phyloP scores from a whole-genome alignment of 371 early-diverging fungal genomes.

The Mortierella sp. region DNA sequence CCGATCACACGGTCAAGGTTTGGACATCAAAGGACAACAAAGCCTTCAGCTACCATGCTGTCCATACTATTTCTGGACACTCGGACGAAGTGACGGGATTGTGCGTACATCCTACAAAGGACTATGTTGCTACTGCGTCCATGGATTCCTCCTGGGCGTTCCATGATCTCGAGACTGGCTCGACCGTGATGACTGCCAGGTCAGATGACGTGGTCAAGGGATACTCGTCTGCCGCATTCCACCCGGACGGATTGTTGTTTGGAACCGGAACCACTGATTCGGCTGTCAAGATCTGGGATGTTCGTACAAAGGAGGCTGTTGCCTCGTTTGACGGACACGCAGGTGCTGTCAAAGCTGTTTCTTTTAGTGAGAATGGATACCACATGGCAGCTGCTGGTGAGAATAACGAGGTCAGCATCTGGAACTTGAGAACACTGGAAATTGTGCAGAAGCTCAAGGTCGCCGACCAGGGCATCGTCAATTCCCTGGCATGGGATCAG shows the following conservation, averaged over 20 bases:
- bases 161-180: constrained; percentile 76
- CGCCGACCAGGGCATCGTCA: constrained; percentile 66
- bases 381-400: constrained; percentile 82
- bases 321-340: constrained; percentile 79
- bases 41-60: constrained; percentile 58
- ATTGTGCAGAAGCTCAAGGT: constrained; percentile 78
- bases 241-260: constrained; percentile 93
- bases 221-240: constrained; percentile 82
- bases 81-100: constrained; percentile 78
- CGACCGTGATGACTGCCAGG: constrained; percentile 64
- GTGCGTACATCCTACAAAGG: constrained; percentile 80
- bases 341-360: constrained; percentile 75
- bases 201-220: constrained; percentile 53
- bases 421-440: constrained; percentile 92
- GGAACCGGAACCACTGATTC: constrained; percentile 84
- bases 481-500: constrained; percentile 79
- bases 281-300: constrained; percentile 86
- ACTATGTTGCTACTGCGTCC: constrained; percentile 82
- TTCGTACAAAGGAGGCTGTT: constrained; percentile 78
- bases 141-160: constrained; percentile 86
- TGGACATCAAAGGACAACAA: constrained; percentile 59
- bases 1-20: constrained; percentile 86
- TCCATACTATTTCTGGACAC: constrained; percentile 73
- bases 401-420: constrained; percentile 80
- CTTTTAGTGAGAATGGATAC: constrained; percentile 94